Conservation (phyloP, 31 red algal genomes). For the Endocladia muricata region DNA sequence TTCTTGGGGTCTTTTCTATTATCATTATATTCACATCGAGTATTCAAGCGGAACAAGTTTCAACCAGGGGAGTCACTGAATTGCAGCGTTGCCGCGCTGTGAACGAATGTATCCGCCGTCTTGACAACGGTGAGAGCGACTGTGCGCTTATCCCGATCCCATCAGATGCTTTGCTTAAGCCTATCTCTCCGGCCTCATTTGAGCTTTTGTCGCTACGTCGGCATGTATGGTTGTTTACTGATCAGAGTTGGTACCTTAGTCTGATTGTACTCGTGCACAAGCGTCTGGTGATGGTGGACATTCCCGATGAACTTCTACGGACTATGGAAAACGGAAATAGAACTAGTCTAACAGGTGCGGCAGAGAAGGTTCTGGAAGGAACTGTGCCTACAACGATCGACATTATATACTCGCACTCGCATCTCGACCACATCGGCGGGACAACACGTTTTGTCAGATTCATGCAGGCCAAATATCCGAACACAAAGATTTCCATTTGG, state of each 20-base stretch:
- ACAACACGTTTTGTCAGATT: slow-evolving; percentile 25
- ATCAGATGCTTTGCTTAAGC: not conserved
- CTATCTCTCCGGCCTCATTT: not conserved
- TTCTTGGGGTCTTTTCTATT: no score
- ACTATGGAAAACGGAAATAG: slow-evolving; percentile 18
- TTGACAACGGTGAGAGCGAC: slow-evolving; percentile 2
- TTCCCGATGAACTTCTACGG: slow-evolving; percentile 3
- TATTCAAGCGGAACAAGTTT: no score
- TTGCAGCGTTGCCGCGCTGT: not conserved
- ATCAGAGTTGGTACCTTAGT: not conserved
- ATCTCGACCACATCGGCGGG: slow-evolving; percentile 74
- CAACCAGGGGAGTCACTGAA: not conserved
- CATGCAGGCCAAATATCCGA: slow-evolving; percentile 17
- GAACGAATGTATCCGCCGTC: not conserved
- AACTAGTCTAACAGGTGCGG: slow-evolving; percentile 36
- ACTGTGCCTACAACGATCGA: slow-evolving; percentile 17
- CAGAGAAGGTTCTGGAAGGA: slow-evolving; percentile 3
- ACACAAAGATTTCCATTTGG: slow-evolving; percentile 15
- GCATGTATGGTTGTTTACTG: slow-evolving; percentile 27
- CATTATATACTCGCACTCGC: slow-evolving; percentile 59
- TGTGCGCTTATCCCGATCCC: slow-evolving; percentile 28
- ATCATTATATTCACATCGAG: no score
- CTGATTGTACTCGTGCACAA: slow-evolving; percentile 13
- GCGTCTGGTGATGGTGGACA: slow-evolving; percentile 29
- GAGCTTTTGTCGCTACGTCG: slow-evolving; percentile 24